Base-by-base conservation (phyloP, 805 yeast species). In the Alloascoidea africana region DNA sequence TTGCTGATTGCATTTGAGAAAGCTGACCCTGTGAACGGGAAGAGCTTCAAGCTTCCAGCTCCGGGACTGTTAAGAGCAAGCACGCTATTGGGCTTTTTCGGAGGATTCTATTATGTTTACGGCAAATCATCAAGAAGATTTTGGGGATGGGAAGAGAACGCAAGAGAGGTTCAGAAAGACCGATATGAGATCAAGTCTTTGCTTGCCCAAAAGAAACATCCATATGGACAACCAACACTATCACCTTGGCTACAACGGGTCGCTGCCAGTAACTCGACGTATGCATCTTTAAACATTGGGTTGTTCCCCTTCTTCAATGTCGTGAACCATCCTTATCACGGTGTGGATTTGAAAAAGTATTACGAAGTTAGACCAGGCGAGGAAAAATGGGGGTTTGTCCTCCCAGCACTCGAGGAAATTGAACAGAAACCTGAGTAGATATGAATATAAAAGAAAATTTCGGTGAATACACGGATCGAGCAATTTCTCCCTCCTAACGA, bases 301-400 rank as follows among this genome's bases (percentile, higher is more conserved):
- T 52, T 80, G 42, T 55, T 83, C 49, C 94, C 94, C 16, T 76
- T 85, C 84, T 82, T 84, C 65, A 84, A 84, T 60, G 62, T 80
- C 44, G 85, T 75, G 35, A 60, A 73, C 54, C 94, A 83, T 57
- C 85, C 82, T 47, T 76, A 73, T 61, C 94, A 83, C 56, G 91
- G 89, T 17, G 74, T 81, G 41, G 79, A 76, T 50, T 62, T 78
- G 42, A 64, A 65, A 50, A 74, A 65, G 50, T 78, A 75, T 47
- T 57, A 56, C 42, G 63, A 53, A 44, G 51, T 54, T n/a, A 41
- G 61, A 4, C 68, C 69, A 4, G 76, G 76, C 36, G 76, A 70
- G 54, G 76, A 70, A 54, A 60, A 54, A 18, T 70, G 76, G 76
- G 74, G 73, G 4, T 67, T 70, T 40, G 44, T 51, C 35, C 42